A percentile compares a stretch with the other conserved stretches of the same genome.
Conservation (phyloP, 2,329 filamentous ascomycete genomes). For the Neopestalotiopsis sp. region DNA sequence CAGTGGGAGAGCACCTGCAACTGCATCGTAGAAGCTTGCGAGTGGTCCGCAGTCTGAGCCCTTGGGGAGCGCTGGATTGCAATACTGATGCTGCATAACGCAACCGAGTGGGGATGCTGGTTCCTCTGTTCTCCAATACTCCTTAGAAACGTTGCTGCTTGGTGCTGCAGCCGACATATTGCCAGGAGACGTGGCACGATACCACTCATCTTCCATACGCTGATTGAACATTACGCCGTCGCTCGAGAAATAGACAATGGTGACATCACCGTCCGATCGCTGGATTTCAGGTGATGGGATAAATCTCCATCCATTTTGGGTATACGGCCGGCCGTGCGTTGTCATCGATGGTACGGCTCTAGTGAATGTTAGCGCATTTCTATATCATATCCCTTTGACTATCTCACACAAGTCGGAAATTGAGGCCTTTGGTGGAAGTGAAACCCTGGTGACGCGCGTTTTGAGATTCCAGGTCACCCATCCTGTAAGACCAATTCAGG, state of each 20-base stretch:
- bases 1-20: not conserved
- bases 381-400: too few species aligned
- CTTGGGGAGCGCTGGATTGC: slow-evolving; percentile 4
- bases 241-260: not conserved
- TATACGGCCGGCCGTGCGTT: not conserved
- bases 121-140: not conserved
- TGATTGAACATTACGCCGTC: not conserved
- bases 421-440: not conserved
- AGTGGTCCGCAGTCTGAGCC: slow-evolving; percentile 12
- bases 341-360: not conserved
- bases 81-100: slow-evolving; percentile 10
- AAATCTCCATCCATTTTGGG: not conserved
- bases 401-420: too few species aligned
- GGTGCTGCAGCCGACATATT: not conserved
- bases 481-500: too few species aligned
- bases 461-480: not conserved
- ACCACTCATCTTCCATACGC: slow-evolving; percentile 14
- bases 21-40: not conserved
- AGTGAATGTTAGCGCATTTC: not conserved
- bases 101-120: slow-evolving; percentile 16
- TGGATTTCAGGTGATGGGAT: not conserved
- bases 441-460: not conserved
- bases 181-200: not conserved
- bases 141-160: too few species aligned
- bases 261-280: not conserved